Evolutionary conservation across 352 stramenopile species (phyloP), one percentile per base, ranked within the genome.

Genomic region (Pythium plurisporium): DNA sequence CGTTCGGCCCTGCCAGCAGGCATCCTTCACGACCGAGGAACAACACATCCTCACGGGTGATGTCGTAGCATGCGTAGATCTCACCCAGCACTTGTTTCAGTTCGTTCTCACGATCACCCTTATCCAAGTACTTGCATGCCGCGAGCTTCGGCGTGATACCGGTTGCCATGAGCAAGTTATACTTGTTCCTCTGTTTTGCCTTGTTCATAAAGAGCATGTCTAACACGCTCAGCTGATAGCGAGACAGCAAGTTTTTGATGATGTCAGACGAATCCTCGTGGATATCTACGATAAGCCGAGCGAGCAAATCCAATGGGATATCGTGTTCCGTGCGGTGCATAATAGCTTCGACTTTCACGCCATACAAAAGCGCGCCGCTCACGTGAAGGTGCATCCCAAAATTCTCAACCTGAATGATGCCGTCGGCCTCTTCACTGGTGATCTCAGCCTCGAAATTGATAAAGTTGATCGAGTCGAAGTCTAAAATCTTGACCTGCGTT

Each of bases 381-480:
- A 90, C 79, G 44, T 90, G 69, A 3, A 94, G 62, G 44, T 90
- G 82, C 70, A 91, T 90, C 5, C 96, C 96, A 70, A 99, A 99
- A 50, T 96, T 98, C 69, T 99, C 95, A 14, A 99, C 82, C 64
- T 99, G 95, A 44, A 97, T 92, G 23, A 98, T 73, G 46, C 94
- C 95, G 22, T 91, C 86, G 36, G 96, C 86, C 64, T 98, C 92
- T 6, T 94, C 86, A 55, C 97, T 98, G 50, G 98, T 89, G 65
- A 99, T 99, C 63, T 99, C 95, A 10, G 95, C 96, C 65, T 99
- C 96, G 55, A 99, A 99, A 63, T 99, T 99, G 59, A 98, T 98
- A 59, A 98, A 97, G 40, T 98, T 96, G 22, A 96, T 97, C 46
- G 97, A 75, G 43, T 97, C 97, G 66, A 98, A 99, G 67, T 99